phyloP scores from a whole-genome alignment of 2,329 filamentous ascomycete species.

The Diaporthe vaccinii region DNA sequence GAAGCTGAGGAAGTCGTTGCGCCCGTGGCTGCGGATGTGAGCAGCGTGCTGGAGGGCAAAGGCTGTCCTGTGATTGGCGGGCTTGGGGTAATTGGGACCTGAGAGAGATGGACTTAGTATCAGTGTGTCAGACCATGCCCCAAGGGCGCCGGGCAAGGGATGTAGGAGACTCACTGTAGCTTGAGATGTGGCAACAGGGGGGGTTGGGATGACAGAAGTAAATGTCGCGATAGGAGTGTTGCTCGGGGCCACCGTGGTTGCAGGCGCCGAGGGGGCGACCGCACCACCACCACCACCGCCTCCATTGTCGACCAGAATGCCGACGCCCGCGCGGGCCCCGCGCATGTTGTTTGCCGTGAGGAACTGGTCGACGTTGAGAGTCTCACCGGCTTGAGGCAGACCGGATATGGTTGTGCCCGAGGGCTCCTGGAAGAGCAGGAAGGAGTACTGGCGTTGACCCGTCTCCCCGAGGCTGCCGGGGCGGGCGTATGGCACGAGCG shows the following conservation, averaged over 20 bases:
- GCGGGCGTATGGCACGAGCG: conserved; percentile 11
- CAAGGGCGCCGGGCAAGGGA: too few species aligned
- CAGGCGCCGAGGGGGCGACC: neutral
- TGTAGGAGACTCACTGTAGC: neutral
- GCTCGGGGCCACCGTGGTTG: neutral
- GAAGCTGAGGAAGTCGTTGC: neutral
- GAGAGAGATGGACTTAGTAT: neutral
- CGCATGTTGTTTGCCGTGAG: conserved; percentile 5
- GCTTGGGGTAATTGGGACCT: neutral
- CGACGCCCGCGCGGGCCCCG: neutral
- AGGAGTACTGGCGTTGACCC: conserved; percentile 22
- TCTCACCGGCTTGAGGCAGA: neutral
- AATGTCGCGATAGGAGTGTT: neutral
- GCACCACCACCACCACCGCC: neutral
- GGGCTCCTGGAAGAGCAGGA: conserved; percentile 22
- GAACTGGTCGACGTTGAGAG: neutral
- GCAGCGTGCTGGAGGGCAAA: neutral
- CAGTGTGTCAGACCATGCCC: too few species aligned
- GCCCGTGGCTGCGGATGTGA: neutral
- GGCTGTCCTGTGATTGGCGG: neutral
- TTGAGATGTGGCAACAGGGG: neutral
- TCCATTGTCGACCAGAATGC: neutral
- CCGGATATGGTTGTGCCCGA: neutral
- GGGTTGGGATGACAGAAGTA: neutral
- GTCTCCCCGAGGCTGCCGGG: conserved; percentile 24